Base-by-base conservation (phyloP, 306 rosid genomes). In the Casuarina equisetifolia region DNA sequence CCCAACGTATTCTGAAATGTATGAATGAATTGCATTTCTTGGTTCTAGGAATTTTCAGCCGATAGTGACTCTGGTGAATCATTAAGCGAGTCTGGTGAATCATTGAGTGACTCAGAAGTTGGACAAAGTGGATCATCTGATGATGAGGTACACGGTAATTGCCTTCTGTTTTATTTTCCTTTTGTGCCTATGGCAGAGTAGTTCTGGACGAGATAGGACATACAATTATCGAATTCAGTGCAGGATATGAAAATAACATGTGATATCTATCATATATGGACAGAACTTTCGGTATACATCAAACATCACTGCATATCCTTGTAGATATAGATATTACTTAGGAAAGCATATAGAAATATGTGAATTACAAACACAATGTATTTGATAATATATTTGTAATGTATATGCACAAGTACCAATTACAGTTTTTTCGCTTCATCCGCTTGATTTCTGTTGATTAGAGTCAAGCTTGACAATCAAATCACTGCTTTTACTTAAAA, bases 91-190 rank as follows among this genome's bases (percentile, higher is more conserved):
- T 77, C 84, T 25, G 32, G 44, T 80, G 81, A 83, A 57, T 70
- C 84, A 6, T 71, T 79, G 45, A 58, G 73, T 52, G 84, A 81
- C 42, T 77, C 84, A 25, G 86, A 82, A 78, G 58, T 72, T 64
- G 85, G 46, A 73, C 74, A 48, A 64, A 76, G 61, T 69, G 82
- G 39, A 40, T 79, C 81, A 0, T 82, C 85, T 6, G 72, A 52
- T 57, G 59, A 84, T 50, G 89, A 92, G 96, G 96, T 86, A 64
- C 43, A 44, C 52, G 19, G 36, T 44, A 72, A 50, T 71, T 72
- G 4, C 61, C 36, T 36, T 2, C 17, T 54, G 19, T 64, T 9
- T 9, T 68, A 25, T 66, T 69, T 64, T 17, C 3, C 16, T 44
- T 61, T 12, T 46, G 11, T 76, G 59, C 57, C 52, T 32, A 13